phyloP scores from a whole-genome alignment of 176 grass and related monocot species.

The Alloteropsis semialata region DNA sequence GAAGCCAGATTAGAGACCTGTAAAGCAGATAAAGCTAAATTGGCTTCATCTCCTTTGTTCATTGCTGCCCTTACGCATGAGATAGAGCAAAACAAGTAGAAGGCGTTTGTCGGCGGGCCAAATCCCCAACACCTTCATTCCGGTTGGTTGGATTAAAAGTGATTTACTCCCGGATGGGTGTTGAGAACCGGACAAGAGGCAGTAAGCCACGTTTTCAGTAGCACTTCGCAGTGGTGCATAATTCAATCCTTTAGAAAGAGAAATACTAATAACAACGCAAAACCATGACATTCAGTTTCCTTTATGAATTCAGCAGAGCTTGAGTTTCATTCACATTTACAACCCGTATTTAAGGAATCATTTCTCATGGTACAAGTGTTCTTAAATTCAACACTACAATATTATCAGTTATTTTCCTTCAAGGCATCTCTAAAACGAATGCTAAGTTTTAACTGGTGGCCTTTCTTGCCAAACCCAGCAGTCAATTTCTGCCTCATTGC shows the following conservation, averaged over 20 bases:
- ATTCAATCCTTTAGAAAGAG: not conserved
- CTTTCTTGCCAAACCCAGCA: constrained; percentile 46
- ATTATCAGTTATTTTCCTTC: constrained; percentile 44
- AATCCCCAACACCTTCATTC: too few relatives aligned
- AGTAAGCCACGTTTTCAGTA: too few relatives aligned
- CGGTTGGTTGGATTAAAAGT: too few relatives aligned
- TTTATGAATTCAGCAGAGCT: constrained; percentile 22
- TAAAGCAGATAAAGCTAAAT: too few relatives aligned
- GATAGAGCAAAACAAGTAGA: too few relatives aligned
- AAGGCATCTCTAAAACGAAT: constrained; percentile 46
- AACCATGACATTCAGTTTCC: not conserved
- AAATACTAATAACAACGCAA: not conserved
- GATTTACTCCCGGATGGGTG: too few relatives aligned
- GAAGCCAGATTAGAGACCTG: too few relatives aligned
- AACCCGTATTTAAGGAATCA: constrained; percentile 45
- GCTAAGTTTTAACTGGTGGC: constrained; percentile 32
- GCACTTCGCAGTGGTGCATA: too few relatives aligned
- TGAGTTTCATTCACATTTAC: constrained; percentile 34
- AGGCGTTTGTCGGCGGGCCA: too few relatives aligned
- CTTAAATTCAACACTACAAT: not conserved
- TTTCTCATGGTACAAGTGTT: constrained; percentile 15
- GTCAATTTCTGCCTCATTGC: constrained; percentile 57
- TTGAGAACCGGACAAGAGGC: too few relatives aligned
- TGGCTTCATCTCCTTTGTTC: too few relatives aligned
- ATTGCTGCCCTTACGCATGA: too few relatives aligned